A percentile compares a stretch with the other conserved stretches of the same genome.
Conservation (phyloP, 768 basidiomycete species). For the Rhodosporidiobolus odoratus region DNA sequence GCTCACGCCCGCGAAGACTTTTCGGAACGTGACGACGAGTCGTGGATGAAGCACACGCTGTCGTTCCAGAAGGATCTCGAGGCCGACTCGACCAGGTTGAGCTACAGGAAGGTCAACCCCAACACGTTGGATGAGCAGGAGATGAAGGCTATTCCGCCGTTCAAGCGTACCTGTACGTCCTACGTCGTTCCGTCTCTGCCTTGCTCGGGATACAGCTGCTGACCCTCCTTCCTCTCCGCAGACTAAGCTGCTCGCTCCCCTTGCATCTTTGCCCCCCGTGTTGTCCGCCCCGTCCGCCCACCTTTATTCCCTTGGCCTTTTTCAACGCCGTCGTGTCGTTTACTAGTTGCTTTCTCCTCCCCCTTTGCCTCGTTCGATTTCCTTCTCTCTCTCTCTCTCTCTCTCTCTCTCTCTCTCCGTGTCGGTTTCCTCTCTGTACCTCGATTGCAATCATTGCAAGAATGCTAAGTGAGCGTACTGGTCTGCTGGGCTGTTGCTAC, state of each 20-base stretch:
- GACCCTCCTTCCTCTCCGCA: not conserved
- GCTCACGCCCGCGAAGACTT: conserved; percentile 98
- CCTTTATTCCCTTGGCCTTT: not conserved
- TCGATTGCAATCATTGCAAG: too few species aligned
- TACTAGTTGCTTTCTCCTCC: not conserved
- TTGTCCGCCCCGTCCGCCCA: not conserved
- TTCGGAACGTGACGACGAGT: conserved; percentile 93
- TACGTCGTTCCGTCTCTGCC: conserved; percentile 7
- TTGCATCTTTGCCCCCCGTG: not conserved
- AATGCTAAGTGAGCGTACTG: too few species aligned
- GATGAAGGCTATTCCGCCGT: conserved; percentile 81
- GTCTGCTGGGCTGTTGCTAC: too few species aligned
- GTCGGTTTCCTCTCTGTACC: too few species aligned
- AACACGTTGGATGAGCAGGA: conserved; percentile 75
- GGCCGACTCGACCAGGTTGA: conserved; percentile 77
- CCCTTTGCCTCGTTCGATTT: not conserved
- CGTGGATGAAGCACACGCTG: conserved; percentile 90
- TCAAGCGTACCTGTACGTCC: conserved; percentile 82
- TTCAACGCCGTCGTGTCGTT: too few species aligned
- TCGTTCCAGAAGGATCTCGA: conserved; percentile 78
- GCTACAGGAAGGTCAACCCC: conserved; percentile 79
- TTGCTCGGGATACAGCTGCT: conserved; percentile 4
- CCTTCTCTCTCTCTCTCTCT: conserved; percentile 1
- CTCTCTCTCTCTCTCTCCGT: conserved; percentile 2
- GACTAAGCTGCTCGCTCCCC: not conserved